These are phyloP conservation scores for Pisolithus albus DNA, from an alignment of 768 basidiomycete species.

Conservation along the genomic window DNA sequence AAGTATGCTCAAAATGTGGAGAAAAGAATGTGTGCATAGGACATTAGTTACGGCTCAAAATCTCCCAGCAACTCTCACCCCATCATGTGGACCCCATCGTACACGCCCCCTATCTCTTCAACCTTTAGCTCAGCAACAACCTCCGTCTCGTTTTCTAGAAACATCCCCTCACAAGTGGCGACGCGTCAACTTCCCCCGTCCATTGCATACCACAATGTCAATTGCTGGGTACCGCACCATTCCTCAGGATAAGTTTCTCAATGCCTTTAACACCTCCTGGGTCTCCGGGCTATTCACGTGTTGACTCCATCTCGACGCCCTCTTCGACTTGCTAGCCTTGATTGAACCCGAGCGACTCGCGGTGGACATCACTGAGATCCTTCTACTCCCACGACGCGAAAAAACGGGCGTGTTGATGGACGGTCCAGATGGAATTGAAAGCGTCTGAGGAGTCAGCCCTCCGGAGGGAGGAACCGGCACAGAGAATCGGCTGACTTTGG, in stretches of 20 bases:
- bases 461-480: constrained; percentile 7
- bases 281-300: constrained; percentile 17
- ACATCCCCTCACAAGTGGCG: too few species aligned
- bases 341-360: too few species aligned
- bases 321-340: not conserved
- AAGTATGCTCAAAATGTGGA: too few species aligned
- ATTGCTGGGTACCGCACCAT: not conserved
- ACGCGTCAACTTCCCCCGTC: not conserved
- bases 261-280: constrained; percentile 14
- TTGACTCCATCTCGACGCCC: constrained; percentile 28
- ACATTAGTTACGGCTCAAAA: not conserved
- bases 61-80: not conserved
- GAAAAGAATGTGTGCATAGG: too few species aligned
- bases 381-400: too few species aligned
- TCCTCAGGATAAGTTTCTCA: constrained; percentile 2
- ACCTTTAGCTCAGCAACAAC: too few species aligned
- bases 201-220: not conserved
- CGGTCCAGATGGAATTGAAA: not conserved
- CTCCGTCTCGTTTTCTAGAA: too few species aligned
- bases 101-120: too few species aligned
- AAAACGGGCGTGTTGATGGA: too few species aligned
- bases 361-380: too few species aligned
- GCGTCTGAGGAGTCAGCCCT: too few species aligned
- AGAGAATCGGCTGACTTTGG: constrained; percentile 12
- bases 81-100: too few species aligned